Percentiles rank a stretch among this genome's conserved stretches.
Conservation (phyloP, 306 rosid genomes). For the Castanospermum australe region DNA sequence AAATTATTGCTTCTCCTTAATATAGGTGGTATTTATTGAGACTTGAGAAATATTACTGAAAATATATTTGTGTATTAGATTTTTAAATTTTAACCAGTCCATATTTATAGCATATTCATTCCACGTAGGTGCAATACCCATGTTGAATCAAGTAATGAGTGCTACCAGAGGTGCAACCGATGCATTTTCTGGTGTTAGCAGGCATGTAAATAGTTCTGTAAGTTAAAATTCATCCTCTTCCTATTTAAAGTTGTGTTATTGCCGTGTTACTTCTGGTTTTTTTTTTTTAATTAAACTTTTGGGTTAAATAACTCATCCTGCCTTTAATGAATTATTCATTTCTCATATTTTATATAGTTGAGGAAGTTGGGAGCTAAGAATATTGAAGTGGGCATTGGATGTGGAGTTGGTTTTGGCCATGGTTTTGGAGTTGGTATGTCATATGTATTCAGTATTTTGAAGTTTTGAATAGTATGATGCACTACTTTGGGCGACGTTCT, state of each 20-base stretch:
- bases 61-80: neutral
- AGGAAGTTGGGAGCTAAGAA: constrained; percentile 85
- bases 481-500: neutral
- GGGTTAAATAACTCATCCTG: neutral
- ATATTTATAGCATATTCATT: neutral
- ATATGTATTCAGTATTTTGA: neutral
- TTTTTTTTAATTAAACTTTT: too few species aligned
- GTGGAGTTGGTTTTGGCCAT: constrained; percentile 97
- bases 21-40: neutral
- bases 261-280: neutral
- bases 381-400: constrained; percentile 85
- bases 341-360: constrained; percentile 48
- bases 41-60: neutral
- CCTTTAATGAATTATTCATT: constrained; percentile 1
- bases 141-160: constrained; percentile 86
- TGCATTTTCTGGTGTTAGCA: constrained; percentile 86
- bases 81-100: neutral
- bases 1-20: neutral
- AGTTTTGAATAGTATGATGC: neutral
- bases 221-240: constrained; percentile 30
- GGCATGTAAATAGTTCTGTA: constrained; percentile 77
- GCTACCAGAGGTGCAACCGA: constrained; percentile 96
- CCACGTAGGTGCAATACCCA: constrained; percentile 75
- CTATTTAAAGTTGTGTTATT: neutral
- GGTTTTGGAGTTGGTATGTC: constrained; percentile 96